Percentiles rank a stretch among this genome's conserved stretches.
phyloP scores from a whole-genome alignment of 225 moss, liverwort and hornwort species.

The Straminergon stramineum region DNA sequence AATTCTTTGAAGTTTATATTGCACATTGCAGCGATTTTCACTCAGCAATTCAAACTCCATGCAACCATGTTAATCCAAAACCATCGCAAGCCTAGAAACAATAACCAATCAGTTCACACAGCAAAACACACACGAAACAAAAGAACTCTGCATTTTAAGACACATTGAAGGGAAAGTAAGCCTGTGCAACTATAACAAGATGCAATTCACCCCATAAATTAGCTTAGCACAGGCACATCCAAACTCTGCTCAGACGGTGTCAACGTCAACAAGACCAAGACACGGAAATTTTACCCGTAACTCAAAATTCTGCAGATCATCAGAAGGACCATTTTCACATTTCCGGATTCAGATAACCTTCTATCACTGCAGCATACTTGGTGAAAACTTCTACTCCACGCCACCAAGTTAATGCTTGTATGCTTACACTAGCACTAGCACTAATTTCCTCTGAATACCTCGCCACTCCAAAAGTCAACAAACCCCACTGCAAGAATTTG shows the following conservation, averaged over 20 bases:
- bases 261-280: not conserved
- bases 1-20: not conserved
- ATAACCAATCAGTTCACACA: not conserved
- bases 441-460: not conserved
- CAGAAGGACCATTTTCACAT: conserved; percentile 10
- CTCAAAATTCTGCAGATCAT: conserved; percentile 35
- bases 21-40: not conserved
- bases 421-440: not conserved
- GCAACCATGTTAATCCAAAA: not conserved
- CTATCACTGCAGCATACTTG: conserved; percentile 26
- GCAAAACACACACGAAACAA: not conserved
- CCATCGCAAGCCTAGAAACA: not conserved
- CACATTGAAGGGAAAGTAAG: not conserved
- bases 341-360: not conserved
- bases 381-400: not conserved
- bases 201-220: not conserved
- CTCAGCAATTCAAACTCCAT: not conserved
- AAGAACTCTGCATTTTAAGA: not conserved
- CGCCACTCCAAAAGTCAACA: not conserved
- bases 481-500: not conserved
- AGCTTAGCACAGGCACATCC: not conserved
- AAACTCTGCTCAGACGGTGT: not conserved
- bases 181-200: not conserved
- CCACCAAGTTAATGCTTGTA: not conserved
- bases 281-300: not conserved